Conservation (phyloP, 305 asterid genomes). For the Fraxinus nigra region DNA sequence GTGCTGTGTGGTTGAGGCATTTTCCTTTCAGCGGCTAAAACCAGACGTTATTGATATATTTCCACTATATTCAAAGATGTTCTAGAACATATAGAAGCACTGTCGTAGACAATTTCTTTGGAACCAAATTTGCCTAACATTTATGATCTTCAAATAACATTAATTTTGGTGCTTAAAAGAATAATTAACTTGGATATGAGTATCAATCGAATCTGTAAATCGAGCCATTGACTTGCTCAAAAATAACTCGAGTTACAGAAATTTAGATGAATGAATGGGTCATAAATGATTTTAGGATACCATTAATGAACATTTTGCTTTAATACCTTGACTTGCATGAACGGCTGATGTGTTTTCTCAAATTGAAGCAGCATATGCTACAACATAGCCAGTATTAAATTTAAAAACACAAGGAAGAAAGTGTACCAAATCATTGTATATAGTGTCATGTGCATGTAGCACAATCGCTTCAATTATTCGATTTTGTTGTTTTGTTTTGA, state of each 20-base stretch:
- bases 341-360: neutral
- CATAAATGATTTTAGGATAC: neutral
- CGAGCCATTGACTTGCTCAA: neutral
- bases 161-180: neutral
- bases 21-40: neutral
- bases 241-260: neutral
- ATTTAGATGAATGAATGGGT: neutral
- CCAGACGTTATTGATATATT: neutral
- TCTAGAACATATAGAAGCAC: neutral
- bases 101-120: neutral
- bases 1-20: neutral
- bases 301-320: neutral
- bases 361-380: neutral
- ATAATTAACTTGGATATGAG: neutral
- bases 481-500: too few relatives aligned
- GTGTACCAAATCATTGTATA: slow-evolving; percentile 42
- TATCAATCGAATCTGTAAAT: neutral
- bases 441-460: too few relatives aligned
- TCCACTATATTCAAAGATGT: neutral
- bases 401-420: slow-evolving; percentile 12
- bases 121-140: neutral
- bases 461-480: too few relatives aligned
- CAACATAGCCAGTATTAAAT: neutral
- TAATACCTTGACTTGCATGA: neutral
- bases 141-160: neutral